A percentile compares a stretch with the other conserved stretches of the same genome.
These are phyloP conservation scores for Mediolabrus comicus DNA, from an alignment of 108 stramenopile species.

Conservation along the genomic window DNA sequence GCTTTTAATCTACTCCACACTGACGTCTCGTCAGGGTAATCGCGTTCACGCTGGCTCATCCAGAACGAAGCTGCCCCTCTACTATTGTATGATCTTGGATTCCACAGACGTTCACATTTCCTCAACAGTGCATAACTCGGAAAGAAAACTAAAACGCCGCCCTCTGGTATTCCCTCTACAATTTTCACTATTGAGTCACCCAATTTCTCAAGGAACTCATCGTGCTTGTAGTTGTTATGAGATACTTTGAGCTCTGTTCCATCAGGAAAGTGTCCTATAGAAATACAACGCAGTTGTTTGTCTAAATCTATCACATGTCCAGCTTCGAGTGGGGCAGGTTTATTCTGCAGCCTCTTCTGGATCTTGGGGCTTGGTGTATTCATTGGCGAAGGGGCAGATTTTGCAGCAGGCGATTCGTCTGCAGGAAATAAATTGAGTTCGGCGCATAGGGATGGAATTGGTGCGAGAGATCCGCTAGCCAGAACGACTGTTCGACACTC, in stretches of 20 bases:
- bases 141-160: conserved; percentile 76
- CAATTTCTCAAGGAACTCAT: conserved; percentile 57
- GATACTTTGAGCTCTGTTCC: conserved; percentile 58
- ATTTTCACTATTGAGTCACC: conserved; percentile 66
- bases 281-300: conserved; percentile 67
- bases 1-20: conserved; percentile 51
- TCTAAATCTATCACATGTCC: conserved; percentile 70
- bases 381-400: neutral
- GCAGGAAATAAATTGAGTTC: conserved; percentile 58
- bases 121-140: conserved; percentile 63
- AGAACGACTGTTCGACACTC: conserved; percentile 62
- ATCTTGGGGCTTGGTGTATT: neutral
- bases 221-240: conserved; percentile 52
- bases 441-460: conserved; percentile 68
- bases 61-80: conserved; percentile 12
- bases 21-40: conserved; percentile 9
- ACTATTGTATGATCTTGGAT: conserved; percentile 14
- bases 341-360: conserved; percentile 51
- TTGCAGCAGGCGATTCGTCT: neutral
- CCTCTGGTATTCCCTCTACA: conserved; percentile 55
- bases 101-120: conserved; percentile 63
- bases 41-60: conserved; percentile 3
- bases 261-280: conserved; percentile 68
- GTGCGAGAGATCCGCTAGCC: conserved; percentile 73
- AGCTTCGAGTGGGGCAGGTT: conserved; percentile 75